phyloP scores from a whole-genome alignment of 371 early-diverging fungal genomes.

The Actinomortierella ambigua region DNA sequence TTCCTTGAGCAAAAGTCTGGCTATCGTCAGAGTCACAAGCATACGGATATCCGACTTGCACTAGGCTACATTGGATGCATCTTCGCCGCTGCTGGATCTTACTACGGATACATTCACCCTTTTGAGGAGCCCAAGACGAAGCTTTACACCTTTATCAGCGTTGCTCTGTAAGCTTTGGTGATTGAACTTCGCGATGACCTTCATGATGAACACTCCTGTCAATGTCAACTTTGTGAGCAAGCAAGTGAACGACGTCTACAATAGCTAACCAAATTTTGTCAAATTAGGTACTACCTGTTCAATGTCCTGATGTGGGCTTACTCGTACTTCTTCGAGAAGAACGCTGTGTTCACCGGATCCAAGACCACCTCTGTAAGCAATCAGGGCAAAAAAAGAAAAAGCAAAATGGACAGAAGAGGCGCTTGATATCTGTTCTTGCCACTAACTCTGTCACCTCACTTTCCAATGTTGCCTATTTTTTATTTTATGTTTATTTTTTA shows the following conservation, averaged over 20 bases:
- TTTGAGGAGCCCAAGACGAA: constrained; percentile 36
- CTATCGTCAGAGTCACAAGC: constrained; percentile 43
- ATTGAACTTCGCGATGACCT: no score
- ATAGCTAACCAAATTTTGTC: no score
- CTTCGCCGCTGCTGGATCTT: constrained; percentile 43
- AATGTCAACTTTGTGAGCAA: not conserved
- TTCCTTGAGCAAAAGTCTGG: constrained; percentile 33
- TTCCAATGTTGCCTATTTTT: no score
- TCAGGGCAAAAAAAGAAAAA: not conserved
- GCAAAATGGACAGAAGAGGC: not conserved
- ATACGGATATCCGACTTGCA: constrained; percentile 37
- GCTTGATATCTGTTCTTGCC: not conserved
- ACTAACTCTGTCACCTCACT: not conserved
- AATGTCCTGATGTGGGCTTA: constrained; percentile 42
- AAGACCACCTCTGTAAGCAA: constrained; percentile 38
- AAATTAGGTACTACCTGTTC: constrained; percentile 28
- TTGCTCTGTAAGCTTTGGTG: constrained; percentile 32
- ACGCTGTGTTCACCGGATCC: constrained; percentile 31
- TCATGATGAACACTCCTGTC: no score
- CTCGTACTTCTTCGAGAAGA: constrained; percentile 33
- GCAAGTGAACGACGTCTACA: not conserved
- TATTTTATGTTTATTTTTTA: no score
- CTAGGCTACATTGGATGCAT: constrained; percentile 36
- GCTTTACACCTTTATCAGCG: constrained; percentile 36
- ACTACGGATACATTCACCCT: constrained; percentile 42